Conservation (phyloP, 345 rosid genomes). For the Rhizophora apiculata region DNA sequence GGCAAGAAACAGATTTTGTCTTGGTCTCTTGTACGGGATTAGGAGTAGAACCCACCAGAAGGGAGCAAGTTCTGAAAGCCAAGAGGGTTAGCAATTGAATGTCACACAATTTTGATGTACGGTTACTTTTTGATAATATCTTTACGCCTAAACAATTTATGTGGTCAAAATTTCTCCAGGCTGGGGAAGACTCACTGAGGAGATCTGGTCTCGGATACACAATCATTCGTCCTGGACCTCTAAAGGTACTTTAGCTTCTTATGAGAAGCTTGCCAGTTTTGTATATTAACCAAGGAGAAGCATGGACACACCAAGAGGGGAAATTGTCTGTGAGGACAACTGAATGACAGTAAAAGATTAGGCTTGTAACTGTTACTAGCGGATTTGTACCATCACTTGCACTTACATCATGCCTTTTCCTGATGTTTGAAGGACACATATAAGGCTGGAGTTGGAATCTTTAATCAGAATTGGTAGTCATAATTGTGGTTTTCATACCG, state of each 20-base stretch:
- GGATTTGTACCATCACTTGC: too few species aligned
- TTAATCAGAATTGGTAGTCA: neutral
- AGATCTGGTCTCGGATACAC: constrained; percentile 97
- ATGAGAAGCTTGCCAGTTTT: neutral
- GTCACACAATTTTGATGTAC: neutral
- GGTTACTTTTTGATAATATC: neutral
- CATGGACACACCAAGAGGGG: too few species aligned
- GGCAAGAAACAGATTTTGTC: constrained; percentile 93
- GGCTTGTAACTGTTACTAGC: too few species aligned
- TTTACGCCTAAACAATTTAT: neutral
- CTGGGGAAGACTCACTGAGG: constrained; percentile 90
- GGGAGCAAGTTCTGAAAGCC: constrained; percentile 93
- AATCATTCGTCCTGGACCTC: constrained; percentile 88
- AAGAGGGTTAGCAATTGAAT: constrained; percentile 58
- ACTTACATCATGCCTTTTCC: too few species aligned
- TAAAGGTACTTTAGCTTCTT: constrained; percentile 46
- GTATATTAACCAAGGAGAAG: neutral
- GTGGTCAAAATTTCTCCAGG: constrained; percentile 38
- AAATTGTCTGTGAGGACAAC: too few species aligned
- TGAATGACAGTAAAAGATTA: too few species aligned
- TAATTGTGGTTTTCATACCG: neutral
- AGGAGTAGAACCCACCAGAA: constrained; percentile 76
- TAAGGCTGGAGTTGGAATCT: neutral
- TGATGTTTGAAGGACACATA: neutral
- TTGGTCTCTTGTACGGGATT: constrained; percentile 89